Percentiles rank a stretch among this genome's conserved stretches.
phyloP scores from a whole-genome alignment of 345 rosid genomes.

The Gossypium thurberi region DNA sequence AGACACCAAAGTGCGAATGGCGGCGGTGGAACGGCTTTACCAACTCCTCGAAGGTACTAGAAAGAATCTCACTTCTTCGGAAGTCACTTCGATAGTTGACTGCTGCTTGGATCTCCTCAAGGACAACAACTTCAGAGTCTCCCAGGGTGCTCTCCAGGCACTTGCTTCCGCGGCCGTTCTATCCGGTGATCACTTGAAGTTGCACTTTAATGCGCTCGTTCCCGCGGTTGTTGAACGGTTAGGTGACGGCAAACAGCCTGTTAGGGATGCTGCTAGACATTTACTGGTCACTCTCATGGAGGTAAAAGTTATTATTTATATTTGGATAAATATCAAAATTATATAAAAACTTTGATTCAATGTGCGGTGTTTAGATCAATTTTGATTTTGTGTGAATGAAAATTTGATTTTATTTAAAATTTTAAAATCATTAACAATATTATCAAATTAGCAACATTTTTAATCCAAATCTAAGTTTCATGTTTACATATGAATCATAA shows the following conservation, averaged over 20 bases:
- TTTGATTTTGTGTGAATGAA: too few species aligned
- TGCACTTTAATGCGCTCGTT: conserved; percentile 89
- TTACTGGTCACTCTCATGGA: conserved; percentile 96
- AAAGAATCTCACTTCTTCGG: conserved; percentile 63
- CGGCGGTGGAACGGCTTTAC: conserved; percentile 90
- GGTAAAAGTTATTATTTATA: conserved; percentile 32
- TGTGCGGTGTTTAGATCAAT: too few species aligned
- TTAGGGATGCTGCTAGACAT: conserved; percentile 90
- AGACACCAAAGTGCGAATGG: conserved; percentile 99
- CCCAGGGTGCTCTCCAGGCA: conserved; percentile 95
- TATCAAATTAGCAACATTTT: too few species aligned
- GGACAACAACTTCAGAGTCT: conserved; percentile 89
- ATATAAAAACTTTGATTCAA: too few species aligned
- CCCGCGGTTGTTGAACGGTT: conserved; percentile 93
- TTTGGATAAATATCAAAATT: too few species aligned
- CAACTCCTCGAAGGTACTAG: conserved; percentile 84
- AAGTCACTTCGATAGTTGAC: conserved; percentile 79
- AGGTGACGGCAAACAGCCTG: conserved; percentile 92
- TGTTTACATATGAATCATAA: too few species aligned
- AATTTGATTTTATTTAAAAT: too few species aligned
- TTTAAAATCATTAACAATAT: too few species aligned
- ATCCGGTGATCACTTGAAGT: conserved; percentile 86
- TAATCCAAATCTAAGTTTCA: too few species aligned
- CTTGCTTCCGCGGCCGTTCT: conserved; percentile 99
- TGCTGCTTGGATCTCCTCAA: conserved; percentile 95